These are phyloP conservation scores for Entrophospora sp. DNA, from an alignment of 192 early-diverging fungal genomes.

Conservation along the genomic window DNA sequence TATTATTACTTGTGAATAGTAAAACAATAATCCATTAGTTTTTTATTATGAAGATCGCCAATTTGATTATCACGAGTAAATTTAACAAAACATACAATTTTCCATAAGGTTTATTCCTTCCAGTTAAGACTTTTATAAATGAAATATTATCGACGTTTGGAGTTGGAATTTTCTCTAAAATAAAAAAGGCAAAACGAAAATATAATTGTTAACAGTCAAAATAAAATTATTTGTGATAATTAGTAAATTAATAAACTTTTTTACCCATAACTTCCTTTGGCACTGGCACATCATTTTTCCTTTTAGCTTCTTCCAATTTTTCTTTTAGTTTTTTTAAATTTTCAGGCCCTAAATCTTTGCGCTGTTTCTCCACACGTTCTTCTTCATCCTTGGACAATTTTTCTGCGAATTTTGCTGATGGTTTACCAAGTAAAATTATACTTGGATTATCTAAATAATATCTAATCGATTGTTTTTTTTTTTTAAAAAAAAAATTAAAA, in stretches of 20 bases:
- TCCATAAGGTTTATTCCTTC: slow-evolving; percentile 30
- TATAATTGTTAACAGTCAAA: neutral
- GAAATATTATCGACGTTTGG: slow-evolving; percentile 42
- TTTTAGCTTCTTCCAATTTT: slow-evolving; percentile 37
- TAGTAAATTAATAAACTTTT: neutral
- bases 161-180: slow-evolving; percentile 39
- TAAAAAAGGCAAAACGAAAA: no score
- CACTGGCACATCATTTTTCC: slow-evolving; percentile 41
- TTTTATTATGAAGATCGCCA: no score
- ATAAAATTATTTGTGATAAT: neutral
- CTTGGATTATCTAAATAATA: slow-evolving; percentile 37
- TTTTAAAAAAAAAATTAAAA: neutral
- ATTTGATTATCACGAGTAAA: neutral
- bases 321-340: slow-evolving; percentile 40
- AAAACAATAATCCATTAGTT: neutral
- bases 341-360: slow-evolving; percentile 31
- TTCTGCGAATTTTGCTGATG: slow-evolving; percentile 44
- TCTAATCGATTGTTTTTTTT: slow-evolving; percentile 22
- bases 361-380: slow-evolving; percentile 42
- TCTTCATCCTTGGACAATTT: slow-evolving; percentile 39
- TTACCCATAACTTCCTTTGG: slow-evolving; percentile 43
- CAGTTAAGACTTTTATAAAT: slow-evolving; percentile 40
- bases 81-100: slow-evolving; percentile 31
- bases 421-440: slow-evolving; percentile 42
- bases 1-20: slow-evolving; percentile 27